phyloP scores from a whole-genome alignment of 1,139 yeast species.

The Taphrina confusa region DNA sequence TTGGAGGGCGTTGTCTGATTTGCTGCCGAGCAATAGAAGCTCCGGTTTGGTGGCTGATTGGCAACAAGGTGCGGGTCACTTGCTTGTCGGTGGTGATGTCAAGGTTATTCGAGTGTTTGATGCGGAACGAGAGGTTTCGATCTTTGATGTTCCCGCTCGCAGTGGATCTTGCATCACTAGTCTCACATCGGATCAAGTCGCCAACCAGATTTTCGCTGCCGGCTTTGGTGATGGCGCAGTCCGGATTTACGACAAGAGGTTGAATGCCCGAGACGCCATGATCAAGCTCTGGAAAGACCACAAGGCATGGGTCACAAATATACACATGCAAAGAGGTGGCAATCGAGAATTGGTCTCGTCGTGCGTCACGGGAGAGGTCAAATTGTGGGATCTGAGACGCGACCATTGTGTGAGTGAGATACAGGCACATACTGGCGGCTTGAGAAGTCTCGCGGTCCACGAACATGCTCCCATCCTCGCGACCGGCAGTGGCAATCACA shows the following conservation, averaged over 20 bases:
- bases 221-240: constrained; percentile 94
- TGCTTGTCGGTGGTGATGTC: constrained; percentile 92
- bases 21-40: constrained; percentile 74
- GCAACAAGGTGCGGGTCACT: constrained; percentile 94
- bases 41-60: constrained; percentile 88
- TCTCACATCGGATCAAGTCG: constrained; percentile 90
- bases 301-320: constrained; percentile 67
- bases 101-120: constrained; percentile 93
- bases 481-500: constrained; percentile 60
- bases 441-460: constrained; percentile 79
- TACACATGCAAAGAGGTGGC: constrained; percentile 97
- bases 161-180: constrained; percentile 87
- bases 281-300: constrained; percentile 74
- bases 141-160: constrained; percentile 85
- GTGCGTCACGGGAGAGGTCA: constrained; percentile 76
- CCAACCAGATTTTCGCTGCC: constrained; percentile 86
- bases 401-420: constrained; percentile 70
- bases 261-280: constrained; percentile 83
- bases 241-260: constrained; percentile 84
- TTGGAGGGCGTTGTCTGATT: constrained; percentile 91
- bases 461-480: constrained; percentile 80
- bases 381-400: constrained; percentile 84
- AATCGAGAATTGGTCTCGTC: constrained; percentile 83
- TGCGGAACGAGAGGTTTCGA: constrained; percentile 87
- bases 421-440: constrained; percentile 60